Conservation (phyloP, 202 grass and related monocot species). For the Carex arenaria region DNA sequence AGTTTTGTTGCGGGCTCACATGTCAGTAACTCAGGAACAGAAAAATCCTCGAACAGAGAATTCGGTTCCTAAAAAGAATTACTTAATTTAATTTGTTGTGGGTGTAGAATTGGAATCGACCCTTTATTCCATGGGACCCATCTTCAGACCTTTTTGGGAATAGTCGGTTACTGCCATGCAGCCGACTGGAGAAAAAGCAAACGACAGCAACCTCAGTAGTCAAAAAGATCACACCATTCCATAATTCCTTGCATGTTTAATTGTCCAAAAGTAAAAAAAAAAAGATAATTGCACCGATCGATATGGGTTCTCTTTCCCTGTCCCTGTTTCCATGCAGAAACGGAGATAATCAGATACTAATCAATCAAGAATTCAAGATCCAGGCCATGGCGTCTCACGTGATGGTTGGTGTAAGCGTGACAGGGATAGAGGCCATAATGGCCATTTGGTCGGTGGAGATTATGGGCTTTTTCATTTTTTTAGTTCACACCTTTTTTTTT, state of each 20-base stretch:
- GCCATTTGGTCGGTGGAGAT: slow-evolving; percentile 33
- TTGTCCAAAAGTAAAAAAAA: too few species aligned
- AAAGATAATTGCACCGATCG: too few species aligned
- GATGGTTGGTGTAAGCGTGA: slow-evolving; percentile 30
- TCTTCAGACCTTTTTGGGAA: neutral
- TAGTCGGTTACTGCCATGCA: neutral
- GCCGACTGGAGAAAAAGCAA: neutral
- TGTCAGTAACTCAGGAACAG: too few species aligned
- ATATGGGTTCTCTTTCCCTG: neutral
- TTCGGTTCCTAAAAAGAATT: too few species aligned
- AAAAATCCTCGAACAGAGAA: too few species aligned
- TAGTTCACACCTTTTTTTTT: slow-evolving; percentile 14
- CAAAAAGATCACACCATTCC: neutral
- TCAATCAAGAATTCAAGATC: too few species aligned
- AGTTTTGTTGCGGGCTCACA: too few species aligned
- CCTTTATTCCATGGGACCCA: neutral
- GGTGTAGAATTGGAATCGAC: neutral
- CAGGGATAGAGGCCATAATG: too few species aligned
- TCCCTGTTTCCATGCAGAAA: neutral
- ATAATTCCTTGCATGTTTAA: too few species aligned
- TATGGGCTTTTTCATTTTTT: neutral
- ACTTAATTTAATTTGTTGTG: neutral
- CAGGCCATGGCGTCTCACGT: neutral
- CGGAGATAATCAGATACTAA: neutral
- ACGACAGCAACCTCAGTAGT: neutral